Conservation (phyloP, 768 basidiomycete genomes). For the Xerocomellus chrysenteron region DNA sequence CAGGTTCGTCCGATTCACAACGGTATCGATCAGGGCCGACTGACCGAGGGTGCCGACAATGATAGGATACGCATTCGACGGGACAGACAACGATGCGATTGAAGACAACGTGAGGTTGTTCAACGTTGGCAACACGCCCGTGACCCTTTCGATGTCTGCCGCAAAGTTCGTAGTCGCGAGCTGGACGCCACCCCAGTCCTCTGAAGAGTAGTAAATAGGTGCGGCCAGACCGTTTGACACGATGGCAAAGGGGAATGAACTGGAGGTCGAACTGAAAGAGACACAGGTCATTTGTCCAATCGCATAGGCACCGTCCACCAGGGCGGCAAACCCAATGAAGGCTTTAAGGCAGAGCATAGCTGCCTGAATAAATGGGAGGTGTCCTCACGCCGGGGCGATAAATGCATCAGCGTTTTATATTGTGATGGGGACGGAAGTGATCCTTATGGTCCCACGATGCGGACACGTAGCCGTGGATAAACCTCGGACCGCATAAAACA, state of each 20-base stretch:
- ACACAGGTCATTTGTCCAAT: conserved; percentile 53
- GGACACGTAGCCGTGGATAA: background rate
- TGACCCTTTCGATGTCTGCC: conserved; percentile 59
- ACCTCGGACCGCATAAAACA: background rate
- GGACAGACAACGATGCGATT: background rate
- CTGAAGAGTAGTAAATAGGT: conserved; percentile 49
- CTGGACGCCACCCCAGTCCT: conserved; percentile 68
- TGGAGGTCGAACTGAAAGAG: conserved; percentile 36
- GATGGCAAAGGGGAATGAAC: conserved; percentile 39
- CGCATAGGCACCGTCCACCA: conserved; percentile 29
- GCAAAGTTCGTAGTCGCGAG: conserved; percentile 42
- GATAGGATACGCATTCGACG: background rate
- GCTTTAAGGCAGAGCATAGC: conserved; percentile 13
- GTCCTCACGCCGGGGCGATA: background rate
- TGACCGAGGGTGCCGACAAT: background rate
- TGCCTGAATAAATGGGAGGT: background rate
- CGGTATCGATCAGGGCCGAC: conserved; percentile 2
- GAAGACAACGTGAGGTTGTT: conserved; percentile 50
- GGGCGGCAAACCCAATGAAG: background rate
- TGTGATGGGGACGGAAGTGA: background rate
- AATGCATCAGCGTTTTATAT: background rate
- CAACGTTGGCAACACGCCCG: conserved; percentile 49
- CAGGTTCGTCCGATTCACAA: background rate
- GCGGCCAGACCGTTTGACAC: conserved; percentile 46
- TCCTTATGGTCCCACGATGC: background rate